Conservation (phyloP, 306 rosid species). For the Lathyrus tuberosus region DNA sequence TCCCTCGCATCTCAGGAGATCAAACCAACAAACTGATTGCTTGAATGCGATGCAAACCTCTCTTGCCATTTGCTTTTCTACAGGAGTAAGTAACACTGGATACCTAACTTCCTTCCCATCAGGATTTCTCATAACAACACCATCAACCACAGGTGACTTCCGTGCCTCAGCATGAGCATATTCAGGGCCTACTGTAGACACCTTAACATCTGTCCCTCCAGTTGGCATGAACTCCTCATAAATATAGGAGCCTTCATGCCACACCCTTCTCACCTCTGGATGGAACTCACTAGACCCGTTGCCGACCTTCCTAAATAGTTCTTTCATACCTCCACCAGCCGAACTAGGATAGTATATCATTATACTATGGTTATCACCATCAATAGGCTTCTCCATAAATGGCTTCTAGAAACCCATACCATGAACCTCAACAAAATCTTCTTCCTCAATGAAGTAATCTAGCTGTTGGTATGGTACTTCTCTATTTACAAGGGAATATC, state of each 20-base stretch:
- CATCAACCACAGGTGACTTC: conserved; percentile 99
- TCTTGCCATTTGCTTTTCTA: no score
- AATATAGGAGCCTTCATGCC: conserved; percentile 97
- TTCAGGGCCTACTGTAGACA: conserved; percentile 94
- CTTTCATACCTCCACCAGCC: conserved; percentile 98
- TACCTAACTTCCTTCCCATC: conserved; percentile 94
- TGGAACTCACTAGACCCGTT: conserved; percentile 96
- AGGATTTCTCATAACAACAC: conserved; percentile 97
- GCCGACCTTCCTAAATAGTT: conserved; percentile 97
- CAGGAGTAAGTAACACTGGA: no score
- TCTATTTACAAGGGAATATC: no score
- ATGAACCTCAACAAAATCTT: no score
- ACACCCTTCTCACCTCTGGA: conserved; percentile 93
- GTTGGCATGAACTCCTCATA: conserved; percentile 98
- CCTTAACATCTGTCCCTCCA: conserved; percentile 99
- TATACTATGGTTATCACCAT: conserved; percentile 91
- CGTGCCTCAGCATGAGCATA: conserved; percentile 99
- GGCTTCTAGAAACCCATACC: no score
- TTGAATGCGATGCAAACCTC: no score
- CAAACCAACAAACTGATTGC: no score
- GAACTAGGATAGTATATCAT: conserved; percentile 98
- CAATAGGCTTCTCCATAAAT: no score
- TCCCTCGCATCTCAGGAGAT: no score
- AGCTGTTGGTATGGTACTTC: no score
- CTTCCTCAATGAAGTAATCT: no score